Conservation (phyloP, 768 basidiomycete species). For the Russula sp. region DNA sequence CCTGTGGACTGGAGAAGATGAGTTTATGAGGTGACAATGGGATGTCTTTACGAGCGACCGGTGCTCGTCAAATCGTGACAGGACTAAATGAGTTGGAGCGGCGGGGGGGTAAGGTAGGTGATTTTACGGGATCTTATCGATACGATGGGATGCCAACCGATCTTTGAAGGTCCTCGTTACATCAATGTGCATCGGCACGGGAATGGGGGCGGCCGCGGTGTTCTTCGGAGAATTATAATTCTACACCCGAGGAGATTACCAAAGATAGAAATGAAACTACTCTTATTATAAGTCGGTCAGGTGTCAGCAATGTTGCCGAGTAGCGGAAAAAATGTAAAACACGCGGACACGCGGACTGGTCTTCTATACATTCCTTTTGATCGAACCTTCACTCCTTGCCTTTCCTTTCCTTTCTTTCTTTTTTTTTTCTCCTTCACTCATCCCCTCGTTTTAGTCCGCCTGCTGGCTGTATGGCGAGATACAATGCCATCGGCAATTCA, state of each 20-base stretch:
- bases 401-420: slow-evolving; percentile 19
- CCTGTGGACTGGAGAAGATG: too few species aligned
- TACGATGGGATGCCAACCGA: not conserved
- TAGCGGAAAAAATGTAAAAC: not conserved
- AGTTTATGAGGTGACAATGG: slow-evolving; percentile 21
- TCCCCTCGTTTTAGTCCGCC: slow-evolving; percentile 13
- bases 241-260: not conserved
- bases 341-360: too few species aligned
- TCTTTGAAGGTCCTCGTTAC: slow-evolving; percentile 63
- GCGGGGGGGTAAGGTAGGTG: slow-evolving; percentile 34
- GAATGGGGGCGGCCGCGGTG: slow-evolving; percentile 86
- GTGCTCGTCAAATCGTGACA: slow-evolving; percentile 77
- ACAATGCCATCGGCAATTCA: slow-evolving; percentile 33
- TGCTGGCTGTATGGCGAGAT: slow-evolving; percentile 36
- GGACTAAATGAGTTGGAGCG: slow-evolving; percentile 71
- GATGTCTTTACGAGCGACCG: slow-evolving; percentile 60
- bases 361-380: too few species aligned
- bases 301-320: not conserved
- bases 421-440: not conserved
- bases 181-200: slow-evolving; percentile 83
- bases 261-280: not conserved
- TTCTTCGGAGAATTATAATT: slow-evolving; percentile 49
- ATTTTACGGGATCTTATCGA: not conserved
- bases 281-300: not conserved
- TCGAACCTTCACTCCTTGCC: slow-evolving; percentile 7